Evolutionary conservation across 495 filamentous ascomycete species (phyloP), one percentile per base, ranked within the genome.

Genomic region (Aspergillus affinis): DNA sequence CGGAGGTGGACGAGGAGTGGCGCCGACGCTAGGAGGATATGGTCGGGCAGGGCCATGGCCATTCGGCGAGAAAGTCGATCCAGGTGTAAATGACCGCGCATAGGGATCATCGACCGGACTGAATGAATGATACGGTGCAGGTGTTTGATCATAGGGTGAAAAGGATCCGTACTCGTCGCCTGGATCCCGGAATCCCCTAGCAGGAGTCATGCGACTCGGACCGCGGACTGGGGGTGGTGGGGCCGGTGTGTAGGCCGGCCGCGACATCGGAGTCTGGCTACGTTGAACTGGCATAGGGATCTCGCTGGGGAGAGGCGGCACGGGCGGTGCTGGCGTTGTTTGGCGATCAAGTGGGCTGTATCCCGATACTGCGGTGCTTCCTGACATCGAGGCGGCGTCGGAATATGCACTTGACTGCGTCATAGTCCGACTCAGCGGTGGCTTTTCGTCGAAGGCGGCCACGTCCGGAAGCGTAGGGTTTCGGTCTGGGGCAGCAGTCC

Each of bases 341-440:
- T 68, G 68, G 48, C 65, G 69, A 45, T 72, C 78, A 5, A 82
- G 69, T 53, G 81, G 75, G 32, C 72, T 78, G 57, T 82, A 84
- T 47, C 84, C 87, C 72, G 88, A 87, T 6, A 75, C 76, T 4
- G 82, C 84, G 15, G 88, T 84, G 49, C 77, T 75, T 20, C 70
- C 69, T 48, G 90, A 73, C 15, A 91, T 76, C 12, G 88, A 82
- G 13, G 83, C 79, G 51, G 70, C 62, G 49, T 72, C 69, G 0
- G 78, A 76, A 55, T 67, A 77, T 6, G 55, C 66, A 4, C 79
- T 80, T 2, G 66, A 70, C 59, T 82, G 70, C 4, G 82, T 84
- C n/a, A 69, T 66, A 4, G 70, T 73, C 51, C 78, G 68, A 6
- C 63, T 69, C 3, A 81, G 72, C 57, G 73, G 64, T 0, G 62